A percentile compares a stretch with the other conserved stretches of the same genome.
These are phyloP conservation scores for Lentinula sp. DNA, from an alignment of 768 basidiomycete genomes.

Conservation along the genomic window DNA sequence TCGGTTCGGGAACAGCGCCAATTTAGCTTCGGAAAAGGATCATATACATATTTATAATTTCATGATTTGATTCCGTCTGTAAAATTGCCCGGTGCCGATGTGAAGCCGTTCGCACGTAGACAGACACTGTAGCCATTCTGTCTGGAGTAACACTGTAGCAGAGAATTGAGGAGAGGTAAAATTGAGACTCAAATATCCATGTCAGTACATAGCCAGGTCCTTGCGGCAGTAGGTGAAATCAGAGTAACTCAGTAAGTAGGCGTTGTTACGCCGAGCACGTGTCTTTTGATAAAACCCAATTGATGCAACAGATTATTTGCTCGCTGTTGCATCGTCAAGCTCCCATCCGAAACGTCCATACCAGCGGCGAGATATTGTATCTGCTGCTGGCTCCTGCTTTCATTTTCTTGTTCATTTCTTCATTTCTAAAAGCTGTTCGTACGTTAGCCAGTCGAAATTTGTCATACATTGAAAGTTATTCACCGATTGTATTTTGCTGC, in stretches of 20 bases:
- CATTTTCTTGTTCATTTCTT: neutral
- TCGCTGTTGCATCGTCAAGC: slow-evolving; percentile 9
- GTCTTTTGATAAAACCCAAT: neutral
- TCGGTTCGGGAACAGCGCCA: neutral
- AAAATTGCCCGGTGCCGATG: neutral
- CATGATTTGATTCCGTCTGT: neutral
- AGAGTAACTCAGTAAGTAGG: neutral
- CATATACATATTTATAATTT: neutral
- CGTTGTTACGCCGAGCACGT: neutral
- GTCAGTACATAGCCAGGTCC: neutral
- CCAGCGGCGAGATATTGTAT: slow-evolving; percentile 1
- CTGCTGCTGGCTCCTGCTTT: neutral
- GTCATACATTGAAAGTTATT: neutral
- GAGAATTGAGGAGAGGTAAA: neutral
- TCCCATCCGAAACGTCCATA: slow-evolving; percentile 2
- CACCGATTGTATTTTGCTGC: neutral
- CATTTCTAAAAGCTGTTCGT: slow-evolving; percentile 6
- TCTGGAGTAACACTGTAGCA: neutral
- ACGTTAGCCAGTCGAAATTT: neutral
- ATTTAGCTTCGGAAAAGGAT: neutral
- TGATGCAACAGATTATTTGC: neutral
- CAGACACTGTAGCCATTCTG: neutral
- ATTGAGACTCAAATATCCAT: neutral
- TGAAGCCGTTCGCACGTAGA: neutral
- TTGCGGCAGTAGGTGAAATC: neutral